Base-by-base conservation (phyloP, 352 stramenopile species). In the Lagenidium giganteum region DNA sequence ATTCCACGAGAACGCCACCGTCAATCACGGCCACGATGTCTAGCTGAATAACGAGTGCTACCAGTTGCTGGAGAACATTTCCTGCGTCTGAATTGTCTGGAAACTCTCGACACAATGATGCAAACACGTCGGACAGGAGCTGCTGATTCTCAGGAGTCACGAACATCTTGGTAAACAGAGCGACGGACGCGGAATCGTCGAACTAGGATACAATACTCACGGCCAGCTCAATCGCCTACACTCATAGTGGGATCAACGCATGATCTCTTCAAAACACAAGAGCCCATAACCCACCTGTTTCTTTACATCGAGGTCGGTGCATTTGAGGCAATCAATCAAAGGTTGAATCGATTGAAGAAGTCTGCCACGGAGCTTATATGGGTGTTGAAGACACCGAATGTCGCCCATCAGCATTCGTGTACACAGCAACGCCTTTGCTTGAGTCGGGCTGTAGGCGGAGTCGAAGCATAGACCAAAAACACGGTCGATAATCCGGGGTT, bases 1-100 rank as follows among this genome's bases (percentile, higher is more conserved):
- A 32, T 16, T 43, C 47, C 6, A 56, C 31, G 32, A 56, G 32
- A 3, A 44, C 24, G 21, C 44, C 47, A 16, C 39, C 29, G 20
- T 56, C 40, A 18, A 56, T 43, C 7, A 56, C 25, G 22, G 28
- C 11, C 1, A 26, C 26, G 14, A 56, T 24, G 9, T 47, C 38
- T 22, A 56, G 47, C n/a, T 56, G 23, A 17, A 56, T 49, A 5
- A 56, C 47, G 8, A 56, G 22, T 3, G 32, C 47, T 5, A 56
- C 40, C 2, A 56, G 31, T 0, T 35, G 47, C 31, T 49, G 47
- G 5, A 56, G 32, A 3, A 56, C 33, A 24, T 18, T 31, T 16
- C 34, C 32, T 4, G 47, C 24, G 26, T 56, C 39, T 30, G 14
- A 3, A 14, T 49, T 2, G 2, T 29, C 24, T 9, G 3, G 25